Base-by-base conservation (phyloP, 164 flowering plant genomes). In the Tinospora cordifolia region DNA sequence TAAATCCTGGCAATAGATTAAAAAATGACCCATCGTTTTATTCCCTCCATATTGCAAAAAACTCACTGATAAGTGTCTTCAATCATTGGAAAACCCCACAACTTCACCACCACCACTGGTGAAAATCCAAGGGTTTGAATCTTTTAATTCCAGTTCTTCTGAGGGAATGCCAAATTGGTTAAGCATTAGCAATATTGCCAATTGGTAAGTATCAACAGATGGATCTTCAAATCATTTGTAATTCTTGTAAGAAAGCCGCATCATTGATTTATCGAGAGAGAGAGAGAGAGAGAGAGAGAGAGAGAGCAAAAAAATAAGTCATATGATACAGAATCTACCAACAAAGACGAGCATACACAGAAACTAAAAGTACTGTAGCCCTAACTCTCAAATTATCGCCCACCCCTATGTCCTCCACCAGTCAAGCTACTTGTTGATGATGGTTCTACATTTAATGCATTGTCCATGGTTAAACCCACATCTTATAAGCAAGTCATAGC, bases 21-120 rank as follows among this genome's bases (percentile, higher is more conserved):
- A 69, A 15, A 62, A 13, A 58, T 41, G 38, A 64, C 44, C 19
- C 34, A 68, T 13, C 47, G 60, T 17, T 8, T 2, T 7, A 17
- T 8, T 72, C 34, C 1, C 26, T 15, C 9, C 54, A 49, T 41
- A 40, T 30, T 60, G 8, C 49, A 62, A 8, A 25, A 41, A 41
- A 79, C 82, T 80, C 63, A 77, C 82, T 44, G 75, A 44, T 70
- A 80, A 70, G 39, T 77, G 49, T 65, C 75, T 4, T 67, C 70
- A 51, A 92, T 79, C 54, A 78, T 78, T 8, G 98, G 99, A 62
- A n/a, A 92, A 74, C 2, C 84, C 60, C 68, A 95, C 75, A 63
- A 94, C 82, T 82, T 87, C 98, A 49, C 99, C 99, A 71, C 99
- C 99, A 72, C 98, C 99, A 26, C 73, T 38, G 97, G 99, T 69